phyloP scores from a whole-genome alignment of 1,139 yeast species.

The Zhuliangozyma parablackwelliae region DNA sequence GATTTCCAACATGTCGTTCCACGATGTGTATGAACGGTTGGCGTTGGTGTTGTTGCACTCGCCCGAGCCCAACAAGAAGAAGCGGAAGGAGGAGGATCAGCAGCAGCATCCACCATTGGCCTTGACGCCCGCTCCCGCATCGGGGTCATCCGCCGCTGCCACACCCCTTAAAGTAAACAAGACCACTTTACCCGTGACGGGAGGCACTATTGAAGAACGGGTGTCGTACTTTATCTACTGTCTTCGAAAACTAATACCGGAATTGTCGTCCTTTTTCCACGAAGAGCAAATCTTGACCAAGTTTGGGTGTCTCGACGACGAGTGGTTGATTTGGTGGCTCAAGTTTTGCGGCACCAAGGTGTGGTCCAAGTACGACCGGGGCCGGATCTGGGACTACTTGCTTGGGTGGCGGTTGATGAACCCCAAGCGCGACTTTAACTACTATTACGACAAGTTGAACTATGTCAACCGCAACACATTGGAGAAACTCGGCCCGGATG shows the following conservation, averaged over 20 bases:
- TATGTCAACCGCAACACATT: constrained; percentile 18
- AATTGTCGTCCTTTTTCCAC: constrained; percentile 67
- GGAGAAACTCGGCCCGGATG: constrained; percentile 40
- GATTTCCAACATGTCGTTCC: constrained; percentile 44
- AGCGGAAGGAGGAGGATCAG: constrained; percentile 5
- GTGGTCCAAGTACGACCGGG: constrained; percentile 77
- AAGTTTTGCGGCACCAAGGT: constrained; percentile 90
- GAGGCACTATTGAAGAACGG: constrained; percentile 67
- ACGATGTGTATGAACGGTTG: constrained; percentile 71
- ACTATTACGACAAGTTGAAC: constrained; percentile 31
- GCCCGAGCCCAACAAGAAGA: constrained; percentile 28
- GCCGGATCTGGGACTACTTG: constrained; percentile 83
- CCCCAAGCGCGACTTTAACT: constrained; percentile 26
- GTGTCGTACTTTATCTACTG: constrained; percentile 69
- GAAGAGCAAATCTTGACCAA: constrained; percentile 75
- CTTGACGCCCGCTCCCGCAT: constrained; percentile 4
- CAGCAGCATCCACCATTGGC: constrained; percentile 1
- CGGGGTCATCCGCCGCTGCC: neutral
- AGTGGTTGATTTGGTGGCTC: constrained; percentile 94
- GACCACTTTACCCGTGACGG: constrained; percentile 47
- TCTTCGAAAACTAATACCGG: constrained; percentile 66
- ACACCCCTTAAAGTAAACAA: constrained; percentile 21
- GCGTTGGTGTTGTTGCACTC: constrained; percentile 68
- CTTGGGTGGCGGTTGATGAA: constrained; percentile 70
- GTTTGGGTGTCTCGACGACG: constrained; percentile 66